These are phyloP conservation scores for Cyclostephanos tholiformis DNA, from an alignment of 108 stramenopile species.

Conservation along the genomic window DNA sequence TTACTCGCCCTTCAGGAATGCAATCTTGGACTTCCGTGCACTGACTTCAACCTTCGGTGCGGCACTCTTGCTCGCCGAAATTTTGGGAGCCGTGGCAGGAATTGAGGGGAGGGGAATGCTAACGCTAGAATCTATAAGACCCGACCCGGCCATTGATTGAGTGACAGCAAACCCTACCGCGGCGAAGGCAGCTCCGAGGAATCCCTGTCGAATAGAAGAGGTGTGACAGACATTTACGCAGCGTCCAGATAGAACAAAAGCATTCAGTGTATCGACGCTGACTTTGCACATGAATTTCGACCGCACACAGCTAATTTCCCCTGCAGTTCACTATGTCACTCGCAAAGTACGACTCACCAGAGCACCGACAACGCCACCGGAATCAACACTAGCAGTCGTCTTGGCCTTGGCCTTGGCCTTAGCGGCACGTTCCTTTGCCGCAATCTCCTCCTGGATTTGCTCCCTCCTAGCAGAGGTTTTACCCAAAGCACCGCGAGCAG, in stretches of 20 bases:
- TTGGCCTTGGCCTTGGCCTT: conserved; percentile 56
- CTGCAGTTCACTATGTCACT: background rate
- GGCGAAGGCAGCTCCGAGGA: conserved; percentile 71
- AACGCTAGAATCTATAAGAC: conserved; percentile 13
- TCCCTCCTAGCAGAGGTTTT: conserved; percentile 67
- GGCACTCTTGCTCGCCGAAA: conserved; percentile 15
- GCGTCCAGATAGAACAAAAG: too few relatives aligned
- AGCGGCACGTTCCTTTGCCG: conserved; percentile 48
- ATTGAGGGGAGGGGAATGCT: conserved; percentile 19
- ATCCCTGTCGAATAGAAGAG: conserved; percentile 42
- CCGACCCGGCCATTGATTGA: conserved; percentile 53
- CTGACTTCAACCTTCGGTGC: conserved; percentile 47
- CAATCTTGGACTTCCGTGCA: conserved; percentile 31
- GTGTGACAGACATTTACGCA: background rate
- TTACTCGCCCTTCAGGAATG: conserved; percentile 45
- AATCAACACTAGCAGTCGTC: conserved; percentile 63
- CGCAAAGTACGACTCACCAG: conserved; percentile 55
- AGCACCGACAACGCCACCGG: conserved; percentile 63
- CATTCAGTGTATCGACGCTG: too few relatives aligned
- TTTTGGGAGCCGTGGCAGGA: conserved; percentile 30
- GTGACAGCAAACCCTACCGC: conserved; percentile 65
- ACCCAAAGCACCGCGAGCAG: conserved; percentile 60
- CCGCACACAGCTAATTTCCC: too few relatives aligned
- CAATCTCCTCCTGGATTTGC: conserved; percentile 77
- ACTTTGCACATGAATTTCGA: too few relatives aligned